Base-by-base conservation (phyloP, 1,139 yeast genomes). In the Blastobotrys serpentis region DNA sequence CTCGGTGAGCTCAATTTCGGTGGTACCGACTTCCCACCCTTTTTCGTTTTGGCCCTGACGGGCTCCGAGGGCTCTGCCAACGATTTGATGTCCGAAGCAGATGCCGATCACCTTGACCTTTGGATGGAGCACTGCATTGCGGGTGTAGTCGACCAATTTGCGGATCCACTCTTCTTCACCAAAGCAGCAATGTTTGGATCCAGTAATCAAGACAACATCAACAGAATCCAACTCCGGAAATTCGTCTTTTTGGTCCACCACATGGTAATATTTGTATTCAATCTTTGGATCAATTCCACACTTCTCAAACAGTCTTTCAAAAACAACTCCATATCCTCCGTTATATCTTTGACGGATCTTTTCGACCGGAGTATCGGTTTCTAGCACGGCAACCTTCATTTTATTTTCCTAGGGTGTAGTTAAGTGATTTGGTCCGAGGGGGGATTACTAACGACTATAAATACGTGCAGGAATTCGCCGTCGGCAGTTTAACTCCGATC, bases 1-100 rank as follows among this genome's bases (percentile, higher is more conserved):
- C 1, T 67, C 67, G 49, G 80, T 78, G 21, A 83, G 55, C 5
- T 68, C 56, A n/a, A 86, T 69, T 5, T 76, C 69, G 2, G 78
- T 72, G 2, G 78, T 71, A 0, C 95, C 89, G 44, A 78, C 69
- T 64, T 88, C 96, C 87, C 92, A 84, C 1, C 94, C 94, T 32
- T 66, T 55, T 0, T 70, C 64, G 63, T 82, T 85, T 51, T 81
- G 71, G 4, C 71, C 79, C 2, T 84, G 84, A 43, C 68, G 67
- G 34, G 79, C 75, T 1, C 88, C 92, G 43, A 86, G 67, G 4
- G 84, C 80, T 50, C 82, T 74, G 1, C 82, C 84, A 22, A 86
- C 65, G 16, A 87, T 72, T 63, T 89, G 97, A 64, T 88, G 96
- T 2, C 96, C 97, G 42, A 47, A 50, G 44, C 96, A 89, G 36